Evolutionary conservation across 805 yeast genomes (phyloP), one percentile per base, ranked within the genome.

Genomic region (Myxozyma udenii): DNA sequence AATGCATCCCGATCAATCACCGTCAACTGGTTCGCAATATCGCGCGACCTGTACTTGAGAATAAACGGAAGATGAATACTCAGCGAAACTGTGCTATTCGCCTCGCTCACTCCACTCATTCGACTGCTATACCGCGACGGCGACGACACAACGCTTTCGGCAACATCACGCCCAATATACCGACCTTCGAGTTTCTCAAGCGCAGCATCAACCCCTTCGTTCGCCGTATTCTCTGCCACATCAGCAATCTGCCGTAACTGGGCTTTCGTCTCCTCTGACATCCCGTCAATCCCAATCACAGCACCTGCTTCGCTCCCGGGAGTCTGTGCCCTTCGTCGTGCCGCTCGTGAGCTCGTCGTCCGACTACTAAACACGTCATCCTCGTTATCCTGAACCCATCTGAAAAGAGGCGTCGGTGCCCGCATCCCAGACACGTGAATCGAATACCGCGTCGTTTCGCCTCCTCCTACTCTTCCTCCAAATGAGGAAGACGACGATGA

Each of bases 1-100:
- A 90, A 68, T 39, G 89, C 78, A 66, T 93, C 98, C 47, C 82
- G 75, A 67, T 93, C 98, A 57, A 91, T 85, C 44, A 87, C 66
- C 0, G 98, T 91, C 68, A 91, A 75, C 58, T 91, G 97, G 57
- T 82, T 78, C 4, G 95, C 89, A 26, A 93, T 69, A 0, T 78
- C 71, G 49, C 73, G 69, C 1, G 96, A 81, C 50, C 77, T 81
- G 66, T 80, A 84, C 67, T 84, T 80, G 61, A 93, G 74, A 30
- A 90, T 76, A 65, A 93, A 91, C 2, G 97, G 89, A 6, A 85
- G 78, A 66, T 93, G 98, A 47, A 37, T 58, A 42, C 41, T 62
- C 58, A 47, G 41, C 16, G 50, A 53, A 7, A 55, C 59, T 9
- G 48, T 46, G 46, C 58, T 54, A 9, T 28, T 14, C 33, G 33